Base-by-base conservation (phyloP, 2,329 filamentous ascomycete genomes). In the Xylariaceae sp. region DNA sequence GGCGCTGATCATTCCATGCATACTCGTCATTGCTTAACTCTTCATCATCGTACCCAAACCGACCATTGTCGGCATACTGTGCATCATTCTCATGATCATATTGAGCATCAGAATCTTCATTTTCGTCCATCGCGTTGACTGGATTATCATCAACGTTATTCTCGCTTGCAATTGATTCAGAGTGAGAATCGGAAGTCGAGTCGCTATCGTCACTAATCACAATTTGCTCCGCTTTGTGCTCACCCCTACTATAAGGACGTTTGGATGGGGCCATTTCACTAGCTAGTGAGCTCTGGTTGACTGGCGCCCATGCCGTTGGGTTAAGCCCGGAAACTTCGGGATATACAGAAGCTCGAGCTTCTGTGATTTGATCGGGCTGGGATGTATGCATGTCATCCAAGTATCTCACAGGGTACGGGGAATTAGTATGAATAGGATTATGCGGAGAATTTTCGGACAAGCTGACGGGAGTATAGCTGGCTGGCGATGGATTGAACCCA, bases 11-110 rank as follows among this genome's bases (percentile, higher is more conserved):
- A 55, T 68, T 70, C 23, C 68, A 64, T 9, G 67, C 69, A 52
- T 73, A 69, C 53, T 73, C 72, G 39, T 73, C 70, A 9, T 66
- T 69, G n/a, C 71, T 70, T 39, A 71, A 70, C 53, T 72, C 71
- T 6, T 70, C 65, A 10, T 59, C 62, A 23, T 72, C 69, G 34
- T 72, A 71, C 56, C 68, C 70, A 13, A 63, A 65, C 51, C 70
- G 68, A 45, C 71, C 70, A 4, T 69, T 70, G 42, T 71, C 68
- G 15, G 67, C 68, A 53, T 67, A 68, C 39, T 64, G 57, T n/a
- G 64, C 67, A 50, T 70, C 68, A 42, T 57, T 62, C 47, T 68
- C 66, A 56, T 69, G 66, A 63, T 67, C 37, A 13, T 9, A 9
- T 13, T 42, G 4, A 42, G 37, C 37, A 10, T 42, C 37, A 42